Conservation (phyloP, 306 rosid species). For the Casuarina glauca region DNA sequence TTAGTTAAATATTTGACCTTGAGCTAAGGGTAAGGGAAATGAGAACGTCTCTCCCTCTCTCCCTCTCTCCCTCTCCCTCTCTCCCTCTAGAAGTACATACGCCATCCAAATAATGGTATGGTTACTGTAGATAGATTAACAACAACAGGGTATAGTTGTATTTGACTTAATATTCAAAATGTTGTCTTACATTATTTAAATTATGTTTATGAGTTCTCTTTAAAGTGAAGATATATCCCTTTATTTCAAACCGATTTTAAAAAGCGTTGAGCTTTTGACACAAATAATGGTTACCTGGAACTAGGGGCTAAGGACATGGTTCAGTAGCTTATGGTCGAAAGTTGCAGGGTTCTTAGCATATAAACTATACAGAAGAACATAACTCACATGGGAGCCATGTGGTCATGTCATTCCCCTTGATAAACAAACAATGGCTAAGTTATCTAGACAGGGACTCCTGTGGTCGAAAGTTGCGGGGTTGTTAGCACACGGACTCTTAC, state of each 20-base stretch:
- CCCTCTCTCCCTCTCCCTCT: not conserved
- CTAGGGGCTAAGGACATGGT: too few relatives aligned
- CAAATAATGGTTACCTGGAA: too few relatives aligned
- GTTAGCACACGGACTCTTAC: too few relatives aligned
- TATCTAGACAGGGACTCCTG: not conserved
- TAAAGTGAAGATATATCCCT: too few relatives aligned
- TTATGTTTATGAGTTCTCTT: too few relatives aligned
- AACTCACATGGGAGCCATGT: not conserved
- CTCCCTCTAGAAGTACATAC: not conserved
- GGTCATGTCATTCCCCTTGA: not conserved
- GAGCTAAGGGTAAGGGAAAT: slow-evolving; percentile 1
- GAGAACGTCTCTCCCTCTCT: not conserved
- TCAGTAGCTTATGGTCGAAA: not conserved
- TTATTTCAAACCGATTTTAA: too few relatives aligned
- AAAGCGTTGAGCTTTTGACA: not conserved
- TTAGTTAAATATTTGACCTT: not conserved
- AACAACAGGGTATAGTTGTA: too few relatives aligned
- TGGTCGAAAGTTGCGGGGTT: not conserved
- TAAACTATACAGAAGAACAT: not conserved
- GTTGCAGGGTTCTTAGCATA: not conserved
- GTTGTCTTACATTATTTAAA: too few relatives aligned
- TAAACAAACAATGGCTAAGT: not conserved
- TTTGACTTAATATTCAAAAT: too few relatives aligned
- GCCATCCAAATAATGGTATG: too few relatives aligned
- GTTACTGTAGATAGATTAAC: too few relatives aligned